Evolutionary conservation across 768 basidiomycete genomes (phyloP), one percentile per base, ranked within the genome.

Genomic region (Porpolomopsis calyptriformis): DNA sequence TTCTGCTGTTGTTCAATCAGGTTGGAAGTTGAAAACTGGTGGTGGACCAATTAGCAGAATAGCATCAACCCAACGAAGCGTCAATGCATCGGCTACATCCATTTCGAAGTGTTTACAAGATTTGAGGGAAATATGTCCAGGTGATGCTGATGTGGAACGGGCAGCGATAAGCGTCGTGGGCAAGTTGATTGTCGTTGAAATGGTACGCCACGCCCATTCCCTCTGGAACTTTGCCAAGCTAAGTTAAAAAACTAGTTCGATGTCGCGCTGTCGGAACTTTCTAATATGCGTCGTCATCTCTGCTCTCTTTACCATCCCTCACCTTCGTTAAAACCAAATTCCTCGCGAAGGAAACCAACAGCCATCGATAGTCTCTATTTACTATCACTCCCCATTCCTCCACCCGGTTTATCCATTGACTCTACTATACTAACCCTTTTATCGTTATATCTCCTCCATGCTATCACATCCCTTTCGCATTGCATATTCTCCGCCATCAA

Each of bases 131-230:
- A 43, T 74, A 16, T 63, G 60, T 37, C 64, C 71, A 0, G 66
- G 64, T 2, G 72, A 74, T 51, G 12, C 84, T 7, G 80, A 88
- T 51, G 70, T 87, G 4, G 88, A 90, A 61, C 71, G 80, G 29
- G 85, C 83, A 2, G 86, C 82, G 1, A 71, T 71, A 41, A 80
- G 79, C 48, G 62, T 88, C 4, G 56, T 78, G 4, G 81, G 76
- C 6, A 87, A 86, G 58, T 60, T 89, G 1, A 66, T 86, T 20
- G 54, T 70, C 19, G 57, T 89, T 40, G 82, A 85, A 52, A 65
- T 86, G 77, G 87, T 89, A 55, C 43, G 85, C 70, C n/a, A n/a
- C n/a, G n/a, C 46, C 22, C 12, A 49, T 19, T 49, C 7, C 22
- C 49, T 34, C 29, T 14, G 9, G 23, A 34, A 27, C n/a, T 22